phyloP scores from a whole-genome alignment of 2,329 filamentous ascomycete genomes.

The Fusarium camptoceras region DNA sequence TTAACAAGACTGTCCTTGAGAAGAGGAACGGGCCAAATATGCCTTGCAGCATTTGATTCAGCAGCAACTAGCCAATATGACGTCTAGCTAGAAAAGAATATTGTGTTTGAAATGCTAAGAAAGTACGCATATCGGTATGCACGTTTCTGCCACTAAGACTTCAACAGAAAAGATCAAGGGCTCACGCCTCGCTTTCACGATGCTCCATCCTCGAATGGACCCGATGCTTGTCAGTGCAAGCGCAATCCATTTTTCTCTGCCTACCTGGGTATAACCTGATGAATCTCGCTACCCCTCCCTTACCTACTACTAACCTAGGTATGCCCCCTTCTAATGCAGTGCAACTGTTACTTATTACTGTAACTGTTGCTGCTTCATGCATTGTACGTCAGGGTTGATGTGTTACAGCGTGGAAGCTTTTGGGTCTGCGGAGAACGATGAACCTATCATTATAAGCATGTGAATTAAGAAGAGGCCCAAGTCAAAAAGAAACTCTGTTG shows the following conservation, averaged over 20 bases:
- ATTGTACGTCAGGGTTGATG: constrained; percentile 38
- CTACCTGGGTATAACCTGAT: not conserved
- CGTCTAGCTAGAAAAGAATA: constrained; percentile 4
- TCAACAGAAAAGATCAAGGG: constrained; percentile 25
- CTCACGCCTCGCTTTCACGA: constrained; percentile 27
- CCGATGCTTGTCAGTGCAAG: constrained; percentile 24
- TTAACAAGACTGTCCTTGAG: constrained; percentile 19
- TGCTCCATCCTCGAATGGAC: constrained; percentile 24
- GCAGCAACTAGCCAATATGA: constrained; percentile 18
- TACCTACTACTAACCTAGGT: constrained; percentile 9
- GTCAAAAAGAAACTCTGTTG: constrained; percentile 32
- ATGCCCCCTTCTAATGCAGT: constrained; percentile 8
- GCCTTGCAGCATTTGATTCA: constrained; percentile 21
- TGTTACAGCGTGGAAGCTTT: constrained; percentile 27
- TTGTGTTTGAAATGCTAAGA: not conserved
- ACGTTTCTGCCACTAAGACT: constrained; percentile 16
- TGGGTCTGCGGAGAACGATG: constrained; percentile 41
- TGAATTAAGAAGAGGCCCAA: constrained; percentile 42
- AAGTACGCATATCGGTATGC: constrained; percentile 6
- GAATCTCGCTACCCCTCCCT: constrained; percentile 33
- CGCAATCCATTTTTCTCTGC: not conserved
- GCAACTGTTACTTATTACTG: constrained; percentile 9
- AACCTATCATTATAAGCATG: constrained; percentile 49
- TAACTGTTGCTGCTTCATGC: constrained; percentile 21
- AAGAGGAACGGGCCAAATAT: constrained; percentile 9